These are phyloP conservation scores for Cladosporium sp. DNA, from an alignment of 2,329 filamentous ascomycete species.

Conservation along the genomic window DNA sequence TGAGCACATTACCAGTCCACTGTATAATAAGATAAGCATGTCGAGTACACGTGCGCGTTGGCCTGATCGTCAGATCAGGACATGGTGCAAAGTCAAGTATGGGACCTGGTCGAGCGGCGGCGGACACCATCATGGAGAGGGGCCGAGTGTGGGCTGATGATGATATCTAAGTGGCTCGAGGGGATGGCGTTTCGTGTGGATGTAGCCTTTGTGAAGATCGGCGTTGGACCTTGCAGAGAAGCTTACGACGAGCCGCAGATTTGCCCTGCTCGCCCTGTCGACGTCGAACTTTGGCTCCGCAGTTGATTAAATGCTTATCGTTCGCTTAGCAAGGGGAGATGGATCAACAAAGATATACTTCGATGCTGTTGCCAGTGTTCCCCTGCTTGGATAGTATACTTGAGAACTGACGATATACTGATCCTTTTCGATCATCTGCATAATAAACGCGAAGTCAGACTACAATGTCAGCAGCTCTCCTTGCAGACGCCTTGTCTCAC, in stretches of 20 bases:
- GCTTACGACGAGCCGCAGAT: slow-evolving; percentile 14
- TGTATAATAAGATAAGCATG: background rate
- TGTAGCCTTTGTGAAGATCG: slow-evolving; percentile 8
- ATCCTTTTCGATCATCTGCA: background rate
- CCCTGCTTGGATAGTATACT: background rate
- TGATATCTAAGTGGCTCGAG: background rate
- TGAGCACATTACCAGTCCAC: background rate
- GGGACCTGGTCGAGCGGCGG: background rate
- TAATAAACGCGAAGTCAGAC: background rate
- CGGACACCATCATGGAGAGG: background rate
- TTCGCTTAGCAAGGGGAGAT: background rate
- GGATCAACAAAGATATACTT: background rate
- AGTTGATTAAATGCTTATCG: background rate
- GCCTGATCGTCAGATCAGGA: background rate
- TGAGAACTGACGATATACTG: background rate
- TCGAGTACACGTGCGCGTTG: background rate
- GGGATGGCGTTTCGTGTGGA: background rate
- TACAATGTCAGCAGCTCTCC: background rate
- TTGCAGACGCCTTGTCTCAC: slow-evolving; percentile 2
- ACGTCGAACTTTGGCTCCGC: background rate
- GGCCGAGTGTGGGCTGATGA: slow-evolving; percentile 1
- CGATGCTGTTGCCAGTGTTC: background rate
- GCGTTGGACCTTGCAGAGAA: slow-evolving; percentile 9
- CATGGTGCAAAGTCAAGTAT: background rate
- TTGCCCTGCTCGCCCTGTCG: background rate